phyloP scores from a whole-genome alignment of 2,329 filamentous ascomycete species.

The Cryphonectria parasitica region DNA sequence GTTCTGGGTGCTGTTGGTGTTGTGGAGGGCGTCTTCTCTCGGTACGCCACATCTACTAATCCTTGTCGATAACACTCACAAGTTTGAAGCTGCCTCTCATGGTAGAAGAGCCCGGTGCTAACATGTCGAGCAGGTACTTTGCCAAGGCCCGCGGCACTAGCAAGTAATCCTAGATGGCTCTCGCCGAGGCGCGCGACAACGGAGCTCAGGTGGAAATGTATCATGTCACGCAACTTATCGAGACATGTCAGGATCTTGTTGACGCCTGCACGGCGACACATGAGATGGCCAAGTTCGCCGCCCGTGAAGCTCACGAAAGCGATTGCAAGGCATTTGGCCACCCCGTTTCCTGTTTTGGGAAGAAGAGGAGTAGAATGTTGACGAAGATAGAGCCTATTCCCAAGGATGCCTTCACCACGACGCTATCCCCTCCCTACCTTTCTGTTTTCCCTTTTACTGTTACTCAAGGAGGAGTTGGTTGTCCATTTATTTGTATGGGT shows the following conservation, averaged over 20 bases:
- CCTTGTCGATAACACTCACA: too few relatives aligned
- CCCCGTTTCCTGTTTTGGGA: background rate
- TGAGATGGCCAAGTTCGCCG: background rate
- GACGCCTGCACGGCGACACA: background rate
- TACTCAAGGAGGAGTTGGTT: conserved; percentile 2
- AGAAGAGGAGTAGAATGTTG: background rate
- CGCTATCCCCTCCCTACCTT: background rate
- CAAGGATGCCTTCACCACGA: background rate
- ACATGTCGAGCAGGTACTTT: conserved; percentile 37
- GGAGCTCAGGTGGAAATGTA: background rate
- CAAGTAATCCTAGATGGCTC: conserved; percentile 2
- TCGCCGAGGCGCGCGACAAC: background rate
- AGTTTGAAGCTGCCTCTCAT: too few relatives aligned
- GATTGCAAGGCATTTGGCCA: background rate
- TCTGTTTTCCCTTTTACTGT: background rate
- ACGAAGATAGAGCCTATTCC: background rate
- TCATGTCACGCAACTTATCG: background rate
- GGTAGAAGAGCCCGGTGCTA: conserved; percentile 22
- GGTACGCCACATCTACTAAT: conserved; percentile 41
- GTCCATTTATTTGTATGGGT: background rate
- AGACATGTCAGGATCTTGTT: background rate
- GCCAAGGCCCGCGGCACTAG: conserved; percentile 42
- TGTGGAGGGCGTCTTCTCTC: conserved; percentile 53
- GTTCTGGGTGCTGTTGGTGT: conserved; percentile 54
- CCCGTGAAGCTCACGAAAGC: background rate